Evolutionary conservation across 179 eudicot species (phyloP), one percentile per base, ranked within the genome.

Genomic region (Beta macrorhiza): DNA sequence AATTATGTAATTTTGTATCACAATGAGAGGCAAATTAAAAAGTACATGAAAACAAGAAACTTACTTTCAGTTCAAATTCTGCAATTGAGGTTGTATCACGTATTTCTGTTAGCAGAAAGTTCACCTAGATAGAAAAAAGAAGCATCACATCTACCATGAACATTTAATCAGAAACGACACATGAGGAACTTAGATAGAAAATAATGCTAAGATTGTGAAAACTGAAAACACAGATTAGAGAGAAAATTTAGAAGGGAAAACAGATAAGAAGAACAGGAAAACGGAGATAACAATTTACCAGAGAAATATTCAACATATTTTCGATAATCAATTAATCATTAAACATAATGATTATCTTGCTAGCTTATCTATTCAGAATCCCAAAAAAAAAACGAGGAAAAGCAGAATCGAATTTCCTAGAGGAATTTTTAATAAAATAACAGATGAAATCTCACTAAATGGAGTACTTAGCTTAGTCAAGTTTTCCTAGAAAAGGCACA

Each of bases 11-110:
- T 25, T 25, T 74, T 42, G 12, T 56, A 32, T 11, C 65, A 16
- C 32, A 56, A 74, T 16, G 14, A 29, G 19, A 25, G 62, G 63
- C 3, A 29, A 74, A 51, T 1, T 0, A 58, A 29, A 56, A 74
- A 0, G 32, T 7, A 29, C 0, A 76, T 25, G 16, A 51, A 63
- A 6, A 72, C 19, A 44, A 15, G 37, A 75, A 79, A 70, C 95
- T 89, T 86, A 92, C 98, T 82, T 94, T 94, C 62, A 94, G 79
- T 79, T 94, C 95, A 86, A 94, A 79, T 82, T 94, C 97, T 6
- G 92, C 95, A 78, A 94, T 82, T 67, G 97, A 91, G 56, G 89
- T 89, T 81, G 93, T 91, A 81, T 91, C 95, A 74, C 98, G 92
- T 67, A 94, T 85, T 76, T 82, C 87, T 5, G 89, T 85, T 51